Evolutionary conservation across 805 yeast species (phyloP).

Genomic region (Maudiozyma serrabonitensis): DNA sequence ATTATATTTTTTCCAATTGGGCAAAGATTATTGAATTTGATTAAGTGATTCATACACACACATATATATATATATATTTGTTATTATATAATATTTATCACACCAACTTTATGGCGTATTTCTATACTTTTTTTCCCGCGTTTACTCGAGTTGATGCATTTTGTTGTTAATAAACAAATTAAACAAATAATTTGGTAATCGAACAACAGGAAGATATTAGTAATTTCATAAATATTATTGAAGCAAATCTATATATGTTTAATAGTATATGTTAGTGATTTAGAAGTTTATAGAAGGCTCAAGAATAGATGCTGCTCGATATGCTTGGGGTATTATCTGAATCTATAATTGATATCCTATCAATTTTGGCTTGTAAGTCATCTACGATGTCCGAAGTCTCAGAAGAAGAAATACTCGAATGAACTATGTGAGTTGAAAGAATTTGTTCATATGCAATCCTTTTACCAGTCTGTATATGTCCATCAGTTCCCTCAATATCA

Average conservation of each 20-base stretch:
- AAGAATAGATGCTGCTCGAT: constrained; percentile 8
- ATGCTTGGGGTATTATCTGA: background rate
- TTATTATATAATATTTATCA: too few species aligned
- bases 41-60: too few species aligned
- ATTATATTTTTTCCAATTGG: background rate
- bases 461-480: background rate
- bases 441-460: background rate
- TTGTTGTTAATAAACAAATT: too few species aligned
- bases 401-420: background rate
- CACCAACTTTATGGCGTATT: too few species aligned
- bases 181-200: too few species aligned
- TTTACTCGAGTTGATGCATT: too few species aligned
- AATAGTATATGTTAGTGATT: background rate
- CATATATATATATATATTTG: too few species aligned
- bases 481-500: constrained; percentile 1
- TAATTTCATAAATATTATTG: too few species aligned
- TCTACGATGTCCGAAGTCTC: constrained; percentile 2
- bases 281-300: background rate
- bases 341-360: constrained; percentile 4
- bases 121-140: too few species aligned
- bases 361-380: constrained; percentile 11
- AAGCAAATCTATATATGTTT: background rate
- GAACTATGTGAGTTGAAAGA: background rate
- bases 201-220: too few species aligned
- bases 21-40: background rate